Percentiles rank a stretch among this genome's conserved stretches.
phyloP scores from a whole-genome alignment of 805 yeast species.

The Cyberlindnera samutprakarnensis region DNA sequence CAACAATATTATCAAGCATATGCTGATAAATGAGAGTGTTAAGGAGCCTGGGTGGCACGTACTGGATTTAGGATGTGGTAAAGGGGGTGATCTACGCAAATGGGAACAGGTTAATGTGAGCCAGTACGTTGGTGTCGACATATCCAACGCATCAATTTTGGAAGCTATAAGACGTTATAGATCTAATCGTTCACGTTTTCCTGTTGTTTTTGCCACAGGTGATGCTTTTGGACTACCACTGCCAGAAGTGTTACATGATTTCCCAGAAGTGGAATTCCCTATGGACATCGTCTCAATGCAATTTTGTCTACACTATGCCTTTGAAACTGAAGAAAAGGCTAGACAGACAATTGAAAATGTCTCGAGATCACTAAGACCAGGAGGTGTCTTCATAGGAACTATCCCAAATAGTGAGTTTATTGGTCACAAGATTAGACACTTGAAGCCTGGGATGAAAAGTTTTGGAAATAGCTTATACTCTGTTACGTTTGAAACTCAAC shows the following conservation, averaged over 20 bases:
- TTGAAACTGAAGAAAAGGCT: slow-evolving; percentile 76
- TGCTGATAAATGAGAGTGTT: slow-evolving; percentile 66
- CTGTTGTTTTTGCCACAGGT: slow-evolving; percentile 83
- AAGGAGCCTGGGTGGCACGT: slow-evolving; percentile 43
- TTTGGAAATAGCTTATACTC: slow-evolving; percentile 87
- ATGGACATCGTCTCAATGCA: slow-evolving; percentile 87
- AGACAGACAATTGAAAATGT: slow-evolving; percentile 68
- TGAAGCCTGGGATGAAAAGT: slow-evolving; percentile 42
- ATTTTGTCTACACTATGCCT: slow-evolving; percentile 92
- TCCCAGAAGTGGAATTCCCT: slow-evolving; percentile 64
- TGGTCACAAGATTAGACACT: slow-evolving; percentile 51
- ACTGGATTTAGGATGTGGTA: slow-evolving; percentile 92
- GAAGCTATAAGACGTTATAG: slow-evolving; percentile 78
- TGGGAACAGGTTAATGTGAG: slow-evolving; percentile 70
- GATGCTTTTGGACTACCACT: slow-evolving; percentile 76
- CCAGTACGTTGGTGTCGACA: slow-evolving; percentile 85
- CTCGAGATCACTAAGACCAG: slow-evolving; percentile 63
- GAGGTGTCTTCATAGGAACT: slow-evolving; percentile 90
- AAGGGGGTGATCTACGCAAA: slow-evolving; percentile 94
- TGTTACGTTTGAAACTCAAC: slow-evolving; percentile 71
- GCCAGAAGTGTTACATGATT: slow-evolving; percentile 59
- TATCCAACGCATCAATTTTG: slow-evolving; percentile 78
- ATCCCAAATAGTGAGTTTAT: slow-evolving; percentile 89
- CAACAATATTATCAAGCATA: slow-evolving; percentile 87
- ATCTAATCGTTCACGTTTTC: slow-evolving; percentile 51